Evolutionary conservation across 2,329 filamentous ascomycete genomes (phyloP).

Genomic region (Monilinia fructicola): DNA sequence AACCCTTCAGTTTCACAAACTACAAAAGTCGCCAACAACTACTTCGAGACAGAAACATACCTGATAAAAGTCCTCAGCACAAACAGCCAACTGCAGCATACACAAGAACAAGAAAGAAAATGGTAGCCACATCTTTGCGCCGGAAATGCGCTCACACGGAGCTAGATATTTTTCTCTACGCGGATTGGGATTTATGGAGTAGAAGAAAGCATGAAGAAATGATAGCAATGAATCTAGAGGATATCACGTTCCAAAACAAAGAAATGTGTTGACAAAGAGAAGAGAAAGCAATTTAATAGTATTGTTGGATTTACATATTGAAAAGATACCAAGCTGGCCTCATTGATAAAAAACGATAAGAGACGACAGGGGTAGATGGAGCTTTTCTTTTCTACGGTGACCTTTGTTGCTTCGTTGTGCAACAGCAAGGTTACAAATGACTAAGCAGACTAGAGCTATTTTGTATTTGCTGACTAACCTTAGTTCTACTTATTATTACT

Average conservation of each 20-base stretch:
- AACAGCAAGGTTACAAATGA: too few species aligned
- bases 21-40: neutral
- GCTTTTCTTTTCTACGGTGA: neutral
- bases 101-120: slow-evolving; percentile 54
- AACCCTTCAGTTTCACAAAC: neutral
- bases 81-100: slow-evolving; percentile 55
- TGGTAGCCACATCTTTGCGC: slow-evolving; percentile 51
- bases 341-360: slow-evolving; percentile 22
- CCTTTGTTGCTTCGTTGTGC: neutral
- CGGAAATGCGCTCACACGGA: slow-evolving; percentile 28
- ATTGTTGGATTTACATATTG: slow-evolving; percentile 5
- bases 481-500: too few species aligned
- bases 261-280: slow-evolving; percentile 12
- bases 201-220: slow-evolving; percentile 15
- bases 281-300: neutral
- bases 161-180: slow-evolving; percentile 19
- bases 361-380: slow-evolving; percentile 1
- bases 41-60: slow-evolving; percentile 45
- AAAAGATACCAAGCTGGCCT: slow-evolving; percentile 27
- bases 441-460: too few species aligned
- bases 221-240: neutral
- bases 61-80: slow-evolving; percentile 77
- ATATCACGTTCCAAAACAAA: slow-evolving; percentile 13
- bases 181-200: slow-evolving; percentile 6
- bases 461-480: too few species aligned